Percentiles rank a stretch among this genome's conserved stretches.
Conservation (phyloP, 1,139 yeast species). For the Saccharomyces uvarum region DNA sequence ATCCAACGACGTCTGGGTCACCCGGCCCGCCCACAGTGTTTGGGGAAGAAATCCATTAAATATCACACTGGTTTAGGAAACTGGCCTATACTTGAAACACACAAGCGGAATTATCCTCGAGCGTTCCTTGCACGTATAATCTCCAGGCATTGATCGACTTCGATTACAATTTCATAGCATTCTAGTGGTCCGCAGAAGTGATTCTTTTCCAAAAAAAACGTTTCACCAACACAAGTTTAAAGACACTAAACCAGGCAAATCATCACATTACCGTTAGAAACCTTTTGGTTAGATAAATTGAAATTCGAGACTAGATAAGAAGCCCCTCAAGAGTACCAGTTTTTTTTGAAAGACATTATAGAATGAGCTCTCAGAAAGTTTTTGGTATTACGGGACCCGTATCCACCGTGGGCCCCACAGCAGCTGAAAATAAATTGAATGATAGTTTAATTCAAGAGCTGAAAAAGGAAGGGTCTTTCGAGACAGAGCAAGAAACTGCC, state of each 20-base stretch:
- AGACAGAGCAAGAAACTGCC: slow-evolving; percentile 70
- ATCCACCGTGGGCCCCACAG: slow-evolving; percentile 74
- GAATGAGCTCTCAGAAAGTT: slow-evolving; percentile 31
- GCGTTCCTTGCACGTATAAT: neutral
- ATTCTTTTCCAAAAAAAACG: neutral
- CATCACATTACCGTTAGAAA: neutral
- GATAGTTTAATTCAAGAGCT: slow-evolving; percentile 71
- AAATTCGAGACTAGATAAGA: too few species aligned
- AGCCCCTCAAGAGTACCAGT: too few species aligned
- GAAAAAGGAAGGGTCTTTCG: slow-evolving; percentile 82
- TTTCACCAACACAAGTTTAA: neutral
- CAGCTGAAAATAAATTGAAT: slow-evolving; percentile 67
- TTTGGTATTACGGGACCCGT: slow-evolving; percentile 91
- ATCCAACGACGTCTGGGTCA: neutral
- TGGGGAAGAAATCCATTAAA: neutral
- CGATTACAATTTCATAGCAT: neutral
- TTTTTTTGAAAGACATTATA: neutral
- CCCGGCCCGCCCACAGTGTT: neutral
- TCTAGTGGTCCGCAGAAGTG: neutral
- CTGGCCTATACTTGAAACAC: neutral
- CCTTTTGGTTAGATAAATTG: too few species aligned
- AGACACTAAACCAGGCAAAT: neutral
- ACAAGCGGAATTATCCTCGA: neutral
- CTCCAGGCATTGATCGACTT: neutral
- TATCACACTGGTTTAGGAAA: neutral